Base-by-base conservation (phyloP, 208 protist species). In the Angomonas deanei region DNA sequence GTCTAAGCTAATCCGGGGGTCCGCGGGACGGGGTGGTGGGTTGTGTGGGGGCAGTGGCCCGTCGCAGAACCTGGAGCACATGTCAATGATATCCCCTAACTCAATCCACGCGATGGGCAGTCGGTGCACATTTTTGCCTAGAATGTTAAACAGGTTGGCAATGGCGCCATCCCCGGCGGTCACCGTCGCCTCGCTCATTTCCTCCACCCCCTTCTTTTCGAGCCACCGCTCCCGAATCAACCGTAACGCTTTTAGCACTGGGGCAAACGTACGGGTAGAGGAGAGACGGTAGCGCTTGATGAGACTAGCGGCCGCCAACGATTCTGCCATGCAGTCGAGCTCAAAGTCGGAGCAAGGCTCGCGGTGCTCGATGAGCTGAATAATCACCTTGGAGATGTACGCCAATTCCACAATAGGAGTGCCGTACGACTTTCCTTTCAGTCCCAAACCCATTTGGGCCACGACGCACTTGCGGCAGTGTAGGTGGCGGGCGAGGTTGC, bases 91-190 rank as follows among this genome's bases (percentile, higher is more conserved):
- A 53, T 97, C 92, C 5, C 92, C 92, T 74, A 88, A 93, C 21
- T 97, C 92, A 59, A 97, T 88, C 86, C 90, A 97, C 28, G 83
- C 79, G 57, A 97, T 91, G 3, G 92, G 92, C 38, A 97, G 74
- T 1, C 92, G 77, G 55, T 93, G 84, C 13, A 97, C 68, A 56
- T 86, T 92, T 33, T 72, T 64, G 19, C 89, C 92, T 60, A 97
- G 65, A 0, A 81, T 62, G 4, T 80, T 72, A 67, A 97, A 93
- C 0, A 96, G 65, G 57, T 88, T 73, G 6, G 75, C 86, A 6
- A 94, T 38, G 13, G 83, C 83, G 15, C 66, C 65, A 64, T 94
- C 86, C 13, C 72, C 69, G 34, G 68, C 58, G 21, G 80, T 75
- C 8, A 93, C 74, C 27, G 76, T 64, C 24, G 73, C 81, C 24